phyloP scores from a whole-genome alignment of 2,329 filamentous ascomycete species.

The Setomelanomma holmii region DNA sequence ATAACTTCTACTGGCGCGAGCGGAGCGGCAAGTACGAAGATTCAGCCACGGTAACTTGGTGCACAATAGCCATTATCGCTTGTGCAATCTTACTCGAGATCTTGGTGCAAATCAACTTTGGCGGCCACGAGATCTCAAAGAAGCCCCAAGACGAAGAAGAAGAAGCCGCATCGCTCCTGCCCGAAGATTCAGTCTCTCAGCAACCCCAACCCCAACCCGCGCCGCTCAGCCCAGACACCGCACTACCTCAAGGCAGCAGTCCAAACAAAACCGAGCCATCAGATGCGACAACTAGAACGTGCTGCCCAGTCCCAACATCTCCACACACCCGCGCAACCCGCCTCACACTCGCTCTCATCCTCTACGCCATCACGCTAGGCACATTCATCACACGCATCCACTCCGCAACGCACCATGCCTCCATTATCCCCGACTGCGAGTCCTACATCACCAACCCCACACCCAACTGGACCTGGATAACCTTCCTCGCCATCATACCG shows the following conservation, averaged over 20 bases:
- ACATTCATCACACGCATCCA: conserved; percentile 20
- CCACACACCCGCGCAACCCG: conserved; percentile 16
- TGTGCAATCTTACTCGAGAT: conserved; percentile 2
- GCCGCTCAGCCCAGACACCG: neutral
- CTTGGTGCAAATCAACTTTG: neutral
- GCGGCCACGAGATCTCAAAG: neutral
- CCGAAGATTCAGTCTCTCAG: neutral
- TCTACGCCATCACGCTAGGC: conserved; percentile 8
- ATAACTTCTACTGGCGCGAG: neutral
- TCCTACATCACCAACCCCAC: neutral
- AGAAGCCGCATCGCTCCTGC: neutral
- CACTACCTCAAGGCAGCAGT: neutral
- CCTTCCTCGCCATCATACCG: conserved; percentile 20
- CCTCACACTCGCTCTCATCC: conserved; percentile 14
- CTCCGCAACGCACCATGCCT: conserved; percentile 1
- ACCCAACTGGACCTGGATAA: conserved; percentile 16
- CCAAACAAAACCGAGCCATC: neutral
- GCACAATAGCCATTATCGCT: conserved; percentile 1
- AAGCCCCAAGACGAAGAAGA: neutral
- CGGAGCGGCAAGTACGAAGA: neutral
- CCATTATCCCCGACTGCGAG: neutral
- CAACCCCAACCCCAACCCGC: neutral
- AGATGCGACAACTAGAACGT: neutral
- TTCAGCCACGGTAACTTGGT: neutral
- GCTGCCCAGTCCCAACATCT: neutral